These are phyloP conservation scores for Ganoderma sinense DNA, from an alignment of 1,284 basidiomycete species.

Conservation along the genomic window DNA sequence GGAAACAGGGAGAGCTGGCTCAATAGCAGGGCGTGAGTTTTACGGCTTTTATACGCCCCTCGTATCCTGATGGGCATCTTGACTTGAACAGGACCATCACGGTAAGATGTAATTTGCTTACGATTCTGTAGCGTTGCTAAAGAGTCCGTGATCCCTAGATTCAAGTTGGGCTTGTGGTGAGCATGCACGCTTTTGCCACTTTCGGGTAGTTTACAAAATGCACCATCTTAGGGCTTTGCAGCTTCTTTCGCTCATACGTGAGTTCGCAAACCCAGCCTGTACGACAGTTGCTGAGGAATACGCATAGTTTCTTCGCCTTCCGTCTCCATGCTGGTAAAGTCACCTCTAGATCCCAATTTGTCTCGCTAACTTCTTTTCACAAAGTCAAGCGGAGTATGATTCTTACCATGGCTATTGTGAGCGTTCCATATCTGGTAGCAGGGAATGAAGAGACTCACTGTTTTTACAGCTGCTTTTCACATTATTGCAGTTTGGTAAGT, in stretches of 20 bases:
- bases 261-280: background rate
- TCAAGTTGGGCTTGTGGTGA: slow-evolving; percentile 21
- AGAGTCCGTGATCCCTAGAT: slow-evolving; percentile 7
- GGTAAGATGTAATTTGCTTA: slow-evolving; percentile 2
- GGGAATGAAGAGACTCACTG: background rate
- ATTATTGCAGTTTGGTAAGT: slow-evolving; percentile 20
- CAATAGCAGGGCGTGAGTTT: slow-evolving; percentile 17
- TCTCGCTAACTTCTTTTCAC: background rate
- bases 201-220: background rate
- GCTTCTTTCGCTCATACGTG: slow-evolving; percentile 22
- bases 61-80: background rate
- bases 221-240: slow-evolving; percentile 7
- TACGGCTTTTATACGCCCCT: too few relatives aligned
- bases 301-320: slow-evolving; percentile 20
- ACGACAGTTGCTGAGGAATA: background rate
- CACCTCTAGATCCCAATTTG: background rate
- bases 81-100: slow-evolving; percentile 18
- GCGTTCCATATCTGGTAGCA: background rate
- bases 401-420: slow-evolving; percentile 13
- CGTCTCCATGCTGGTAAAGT: slow-evolving; percentile 21
- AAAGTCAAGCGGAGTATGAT: slow-evolving; percentile 15
- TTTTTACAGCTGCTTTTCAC: slow-evolving; percentile 10
- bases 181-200: background rate
- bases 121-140: background rate
- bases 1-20: slow-evolving; percentile 10